Conservation (phyloP, 352 stramenopile species). For the Globisporangium alternatum region DNA sequence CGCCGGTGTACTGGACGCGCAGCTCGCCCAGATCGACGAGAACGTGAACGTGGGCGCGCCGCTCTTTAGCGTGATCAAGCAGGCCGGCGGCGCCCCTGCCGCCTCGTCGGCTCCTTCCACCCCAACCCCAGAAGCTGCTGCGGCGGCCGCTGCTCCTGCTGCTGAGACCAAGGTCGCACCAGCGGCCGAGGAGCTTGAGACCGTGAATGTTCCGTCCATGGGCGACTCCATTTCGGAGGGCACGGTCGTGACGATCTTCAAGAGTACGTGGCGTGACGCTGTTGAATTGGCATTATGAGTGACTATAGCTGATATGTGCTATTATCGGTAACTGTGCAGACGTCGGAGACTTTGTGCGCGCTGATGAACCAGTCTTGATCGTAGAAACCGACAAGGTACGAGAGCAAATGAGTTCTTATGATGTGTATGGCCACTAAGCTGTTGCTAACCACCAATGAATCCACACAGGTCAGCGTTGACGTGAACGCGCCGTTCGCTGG, state of each 20-base stretch:
- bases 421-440: not conserved
- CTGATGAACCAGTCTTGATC: conserved; percentile 95
- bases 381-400: conserved; percentile 99
- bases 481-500: conserved; percentile 90
- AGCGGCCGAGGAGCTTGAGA: conserved; percentile 44
- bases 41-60: conserved; percentile 95
- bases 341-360: conserved; percentile 93
- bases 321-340: conserved; percentile 28
- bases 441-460: not conserved
- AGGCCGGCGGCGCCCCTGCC: conserved; percentile 24
- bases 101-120: conserved; percentile 12
- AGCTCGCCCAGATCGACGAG: conserved; percentile 92
- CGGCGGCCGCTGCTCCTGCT: conserved; percentile 11
- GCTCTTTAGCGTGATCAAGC: conserved; percentile 84
- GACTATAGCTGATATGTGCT: not conserved
- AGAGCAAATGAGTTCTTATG: not conserved
- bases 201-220: conserved; percentile 87
- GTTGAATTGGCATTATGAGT: not conserved
- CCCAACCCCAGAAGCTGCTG: conserved; percentile 13
- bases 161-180: conserved; percentile 13
- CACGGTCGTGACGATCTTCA: conserved; percentile 92
- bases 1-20: conserved; percentile 88
- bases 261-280: conserved; percentile 40
- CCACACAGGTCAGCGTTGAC: conserved; percentile 80
- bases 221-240: conserved; percentile 98